Conservation (phyloP, 1,284 basidiomycete species). For the Termitomyces sp. region DNA sequence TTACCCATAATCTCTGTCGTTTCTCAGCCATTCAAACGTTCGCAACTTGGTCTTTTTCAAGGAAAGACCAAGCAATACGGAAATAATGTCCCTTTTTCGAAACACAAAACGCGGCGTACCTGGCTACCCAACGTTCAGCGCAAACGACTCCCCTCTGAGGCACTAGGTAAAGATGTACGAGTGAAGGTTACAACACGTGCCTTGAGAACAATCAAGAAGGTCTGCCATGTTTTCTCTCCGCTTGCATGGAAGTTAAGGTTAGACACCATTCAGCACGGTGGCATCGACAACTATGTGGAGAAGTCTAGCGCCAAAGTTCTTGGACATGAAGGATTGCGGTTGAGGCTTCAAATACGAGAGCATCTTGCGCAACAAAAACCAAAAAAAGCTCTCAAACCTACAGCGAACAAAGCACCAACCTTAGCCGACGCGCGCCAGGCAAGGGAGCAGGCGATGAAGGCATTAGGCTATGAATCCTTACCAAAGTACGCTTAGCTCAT, state of each 20-base stretch:
- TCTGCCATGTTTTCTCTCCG: constrained; percentile 23
- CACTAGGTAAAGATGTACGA: constrained; percentile 50
- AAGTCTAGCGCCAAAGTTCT: constrained; percentile 61
- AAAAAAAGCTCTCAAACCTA: neutral
- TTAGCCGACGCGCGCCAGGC: constrained; percentile 11
- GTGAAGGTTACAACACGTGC: constrained; percentile 73
- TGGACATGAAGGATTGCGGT: constrained; percentile 70
- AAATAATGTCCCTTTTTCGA: constrained; percentile 89
- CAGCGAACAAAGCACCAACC: constrained; percentile 4
- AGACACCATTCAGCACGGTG: constrained; percentile 48
- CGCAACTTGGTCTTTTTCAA: constrained; percentile 74
- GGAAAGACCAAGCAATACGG: constrained; percentile 77
- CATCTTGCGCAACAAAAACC: constrained; percentile 22
- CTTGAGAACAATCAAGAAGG: constrained; percentile 77
- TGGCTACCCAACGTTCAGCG: constrained; percentile 87
- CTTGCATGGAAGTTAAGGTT: neutral
- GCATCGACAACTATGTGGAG: constrained; percentile 76
- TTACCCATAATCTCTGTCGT: constrained; percentile 28
- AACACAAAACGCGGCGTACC: constrained; percentile 84
- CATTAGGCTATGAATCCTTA: constrained; percentile 21
- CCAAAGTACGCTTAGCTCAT: constrained; percentile 23
- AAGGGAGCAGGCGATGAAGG: constrained; percentile 20
- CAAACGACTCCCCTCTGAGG: constrained; percentile 66
- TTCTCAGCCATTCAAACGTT: constrained; percentile 70
- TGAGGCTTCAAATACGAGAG: constrained; percentile 58